phyloP scores from a whole-genome alignment of 2,329 filamentous ascomycete species.

The Bimuria novae-zelandiae region DNA sequence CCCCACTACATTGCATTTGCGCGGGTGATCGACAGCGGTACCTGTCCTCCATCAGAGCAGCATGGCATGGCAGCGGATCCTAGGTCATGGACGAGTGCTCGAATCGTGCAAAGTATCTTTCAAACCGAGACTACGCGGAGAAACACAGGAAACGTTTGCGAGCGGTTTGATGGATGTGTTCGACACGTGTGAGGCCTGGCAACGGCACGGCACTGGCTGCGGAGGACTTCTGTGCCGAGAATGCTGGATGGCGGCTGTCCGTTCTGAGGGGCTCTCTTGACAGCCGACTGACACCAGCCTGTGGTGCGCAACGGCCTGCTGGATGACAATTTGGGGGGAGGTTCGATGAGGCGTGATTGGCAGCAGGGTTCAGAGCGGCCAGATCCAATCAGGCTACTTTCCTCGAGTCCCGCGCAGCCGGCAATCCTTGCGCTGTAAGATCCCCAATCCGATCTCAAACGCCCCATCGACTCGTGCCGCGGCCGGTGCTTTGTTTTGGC shows the following conservation, averaged over 20 bases:
- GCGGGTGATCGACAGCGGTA: slow-evolving; percentile 33
- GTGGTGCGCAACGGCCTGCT: slow-evolving; percentile 18
- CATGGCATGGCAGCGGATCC: slow-evolving; percentile 14
- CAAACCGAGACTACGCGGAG: slow-evolving; percentile 26
- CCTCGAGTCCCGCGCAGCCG: slow-evolving; percentile 34
- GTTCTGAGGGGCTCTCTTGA: slow-evolving; percentile 29
- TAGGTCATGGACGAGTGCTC: slow-evolving; percentile 8
- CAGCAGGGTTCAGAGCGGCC: slow-evolving; percentile 33
- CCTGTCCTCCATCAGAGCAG: slow-evolving; percentile 18
- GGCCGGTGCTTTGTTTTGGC: slow-evolving; percentile 16
- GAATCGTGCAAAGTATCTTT: slow-evolving; percentile 26
- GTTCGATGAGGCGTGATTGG: slow-evolving; percentile 37
- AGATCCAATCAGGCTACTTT: slow-evolving; percentile 25
- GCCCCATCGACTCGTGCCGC: slow-evolving; percentile 18
- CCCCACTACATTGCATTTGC: slow-evolving; percentile 9
- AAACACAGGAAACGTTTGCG: not conserved
- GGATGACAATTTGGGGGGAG: slow-evolving; percentile 30
- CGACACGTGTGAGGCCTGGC: slow-evolving; percentile 13
- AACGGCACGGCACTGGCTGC: slow-evolving; percentile 1
- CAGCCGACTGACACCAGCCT: slow-evolving; percentile 30
- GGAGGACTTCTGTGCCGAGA: not conserved
- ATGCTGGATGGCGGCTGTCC: slow-evolving; percentile 11
- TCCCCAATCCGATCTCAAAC: slow-evolving; percentile 20
- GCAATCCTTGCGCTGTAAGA: slow-evolving; percentile 30
- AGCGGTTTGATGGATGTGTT: not conserved